These are phyloP conservation scores for Taxawa tesnikishii DNA, from an alignment of 2,329 filamentous ascomycete genomes.

Conservation along the genomic window DNA sequence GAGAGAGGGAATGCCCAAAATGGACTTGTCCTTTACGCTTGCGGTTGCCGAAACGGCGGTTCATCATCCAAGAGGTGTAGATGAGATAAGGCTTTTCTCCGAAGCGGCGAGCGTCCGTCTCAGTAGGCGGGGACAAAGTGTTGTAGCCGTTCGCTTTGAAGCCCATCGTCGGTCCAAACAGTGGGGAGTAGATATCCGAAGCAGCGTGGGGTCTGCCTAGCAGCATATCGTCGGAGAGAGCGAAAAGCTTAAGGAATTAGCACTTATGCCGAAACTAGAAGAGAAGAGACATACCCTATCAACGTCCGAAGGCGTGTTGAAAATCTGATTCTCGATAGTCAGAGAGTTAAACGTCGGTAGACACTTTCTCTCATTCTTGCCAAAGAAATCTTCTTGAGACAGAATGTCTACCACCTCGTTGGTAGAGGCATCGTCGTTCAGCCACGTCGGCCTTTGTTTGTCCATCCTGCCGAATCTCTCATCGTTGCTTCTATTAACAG, in stretches of 20 bases:
- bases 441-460: constrained; percentile 26
- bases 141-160: constrained; percentile 33
- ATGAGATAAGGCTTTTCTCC: constrained; percentile 33
- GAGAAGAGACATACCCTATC: constrained; percentile 16
- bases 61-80: constrained; percentile 32
- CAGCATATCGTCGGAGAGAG: constrained; percentile 33
- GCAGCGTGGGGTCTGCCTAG: constrained; percentile 29
- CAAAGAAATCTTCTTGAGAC: constrained; percentile 31
- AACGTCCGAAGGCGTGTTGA: constrained; percentile 28
- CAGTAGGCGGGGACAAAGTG: constrained; percentile 21
- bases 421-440: constrained; percentile 21
- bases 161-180: constrained; percentile 30
- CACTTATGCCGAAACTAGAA: not conserved
- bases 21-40: constrained; percentile 31
- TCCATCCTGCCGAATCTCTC: not conserved
- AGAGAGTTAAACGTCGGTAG: constrained; percentile 34
- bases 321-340: constrained; percentile 31
- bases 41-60: constrained; percentile 32
- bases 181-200: constrained; percentile 31
- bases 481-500: constrained; percentile 16
- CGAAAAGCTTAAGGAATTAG: constrained; percentile 21
- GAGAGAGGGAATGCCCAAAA: constrained; percentile 29
- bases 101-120: constrained; percentile 21
- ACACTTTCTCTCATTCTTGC: constrained; percentile 23
- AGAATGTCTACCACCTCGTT: constrained; percentile 23